Percentiles rank a stretch among this genome's conserved stretches.
phyloP scores from a whole-genome alignment of 2,329 filamentous ascomycete genomes.

The Diplodia corticola region DNA sequence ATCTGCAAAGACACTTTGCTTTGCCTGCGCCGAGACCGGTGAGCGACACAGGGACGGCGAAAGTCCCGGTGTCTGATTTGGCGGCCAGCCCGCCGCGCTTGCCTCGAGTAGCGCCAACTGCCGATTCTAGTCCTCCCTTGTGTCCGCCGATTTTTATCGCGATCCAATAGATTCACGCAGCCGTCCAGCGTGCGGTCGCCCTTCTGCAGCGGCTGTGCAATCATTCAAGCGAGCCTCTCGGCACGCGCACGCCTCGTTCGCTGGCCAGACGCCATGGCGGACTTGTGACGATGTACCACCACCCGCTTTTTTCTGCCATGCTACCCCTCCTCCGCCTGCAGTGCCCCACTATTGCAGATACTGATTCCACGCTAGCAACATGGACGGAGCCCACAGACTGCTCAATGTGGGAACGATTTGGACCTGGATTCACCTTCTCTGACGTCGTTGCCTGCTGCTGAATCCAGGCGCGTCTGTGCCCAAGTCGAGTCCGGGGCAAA shows the following conservation, averaged over 20 bases:
- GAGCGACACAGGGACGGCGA: neutral
- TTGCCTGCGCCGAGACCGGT: neutral
- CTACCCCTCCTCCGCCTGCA: conserved; percentile 18
- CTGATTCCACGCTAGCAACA: neutral
- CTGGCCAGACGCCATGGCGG: conserved; percentile 4
- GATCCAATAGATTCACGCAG: neutral
- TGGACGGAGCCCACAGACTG: neutral
- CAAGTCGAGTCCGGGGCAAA: neutral
- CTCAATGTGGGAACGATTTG: neutral
- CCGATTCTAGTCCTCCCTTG: neutral
- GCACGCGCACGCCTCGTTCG: conserved; percentile 1
- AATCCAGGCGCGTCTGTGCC: neutral
- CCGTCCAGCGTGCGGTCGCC: neutral
- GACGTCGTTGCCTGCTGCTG: neutral
- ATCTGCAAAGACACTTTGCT: neutral
- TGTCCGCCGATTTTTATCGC: neutral
- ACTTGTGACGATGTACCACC: conserved; percentile 14
- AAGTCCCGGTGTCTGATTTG: conserved; percentile 4
- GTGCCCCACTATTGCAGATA: conserved; percentile 15
- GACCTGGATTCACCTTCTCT: neutral
- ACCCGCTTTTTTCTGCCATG: conserved; percentile 1
- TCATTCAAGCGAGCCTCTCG: neutral
- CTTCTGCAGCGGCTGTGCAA: conserved; percentile 11
- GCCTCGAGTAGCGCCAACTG: conserved; percentile 2
- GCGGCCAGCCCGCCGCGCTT: neutral